Conservation (phyloP, 441 rosid species). For the Gossypium laxum region DNA sequence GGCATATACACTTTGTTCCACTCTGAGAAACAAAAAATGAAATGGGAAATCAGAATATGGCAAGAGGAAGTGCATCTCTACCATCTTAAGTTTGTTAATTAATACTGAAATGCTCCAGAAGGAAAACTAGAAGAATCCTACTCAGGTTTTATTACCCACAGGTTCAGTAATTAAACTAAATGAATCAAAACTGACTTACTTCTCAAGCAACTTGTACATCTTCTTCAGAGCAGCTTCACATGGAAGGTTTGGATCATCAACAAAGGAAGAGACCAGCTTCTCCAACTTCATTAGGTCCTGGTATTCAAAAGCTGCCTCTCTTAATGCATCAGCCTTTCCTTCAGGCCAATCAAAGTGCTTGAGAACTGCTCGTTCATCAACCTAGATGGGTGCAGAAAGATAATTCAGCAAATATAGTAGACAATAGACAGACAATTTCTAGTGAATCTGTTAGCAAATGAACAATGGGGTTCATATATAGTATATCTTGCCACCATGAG, state of each 20-base stretch:
- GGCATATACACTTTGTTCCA: constrained; percentile 82
- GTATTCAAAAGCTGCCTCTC: constrained; percentile 93
- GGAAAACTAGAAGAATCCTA: background rate
- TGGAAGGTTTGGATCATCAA: constrained; percentile 68
- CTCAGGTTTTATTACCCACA: background rate
- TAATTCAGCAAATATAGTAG: background rate
- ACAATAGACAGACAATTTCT: background rate
- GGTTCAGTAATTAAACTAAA: background rate
- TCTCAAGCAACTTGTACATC: constrained; percentile 90
- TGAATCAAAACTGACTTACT: constrained; percentile 37
- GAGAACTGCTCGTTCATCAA: constrained; percentile 90
- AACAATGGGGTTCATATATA: background rate
- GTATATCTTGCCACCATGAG: background rate
- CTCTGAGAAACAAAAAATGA: constrained; percentile 34
- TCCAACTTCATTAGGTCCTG: constrained; percentile 83
- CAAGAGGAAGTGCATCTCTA: background rate
- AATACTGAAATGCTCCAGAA: background rate
- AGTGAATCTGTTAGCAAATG: background rate
- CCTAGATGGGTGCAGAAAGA: constrained; percentile 34
- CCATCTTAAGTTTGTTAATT: background rate
- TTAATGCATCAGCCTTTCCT: constrained; percentile 87
- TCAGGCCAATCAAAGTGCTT: constrained; percentile 99
- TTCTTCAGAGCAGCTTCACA: constrained; percentile 83
- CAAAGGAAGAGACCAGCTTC: constrained; percentile 65
- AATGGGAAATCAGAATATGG: constrained; percentile 7